Evolutionary conservation across 441 rosid species (phyloP).

Genomic region (Biscutella laevigata): DNA sequence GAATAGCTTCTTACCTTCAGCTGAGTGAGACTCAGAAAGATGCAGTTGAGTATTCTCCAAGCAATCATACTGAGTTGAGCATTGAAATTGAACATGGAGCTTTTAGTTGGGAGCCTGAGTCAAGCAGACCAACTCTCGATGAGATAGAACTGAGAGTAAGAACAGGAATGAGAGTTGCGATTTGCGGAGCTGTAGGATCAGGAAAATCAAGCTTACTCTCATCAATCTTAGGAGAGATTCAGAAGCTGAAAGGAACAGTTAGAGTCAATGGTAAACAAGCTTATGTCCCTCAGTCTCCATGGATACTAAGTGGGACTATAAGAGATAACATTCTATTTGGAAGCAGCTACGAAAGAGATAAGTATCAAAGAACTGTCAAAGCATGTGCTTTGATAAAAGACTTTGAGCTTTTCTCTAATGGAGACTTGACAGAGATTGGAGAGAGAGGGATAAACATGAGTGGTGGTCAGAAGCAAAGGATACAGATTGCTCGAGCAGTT

Average conservation of each 20-base stretch:
- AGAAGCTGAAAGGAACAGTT: conserved; percentile 63
- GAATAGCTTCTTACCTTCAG: conserved; percentile 74
- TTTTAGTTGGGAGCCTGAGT: conserved; percentile 69
- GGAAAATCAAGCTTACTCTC: too few species aligned
- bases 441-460: conserved; percentile 98
- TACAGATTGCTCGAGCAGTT: conserved; percentile 92
- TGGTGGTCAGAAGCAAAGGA: conserved; percentile 97
- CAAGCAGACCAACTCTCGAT: conserved; percentile 47
- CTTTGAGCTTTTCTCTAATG: conserved; percentile 68
- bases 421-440: conserved; percentile 90
- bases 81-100: conserved; percentile 59
- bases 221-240: conserved; percentile 84
- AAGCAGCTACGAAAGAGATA: conserved; percentile 40
- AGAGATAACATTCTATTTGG: conserved; percentile 88
- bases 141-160: conserved; percentile 58
- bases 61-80: conserved; percentile 35
- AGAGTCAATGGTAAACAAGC: conserved; percentile 79
- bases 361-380: conserved; percentile 55
- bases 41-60: conserved; percentile 44
- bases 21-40: conserved; percentile 64
- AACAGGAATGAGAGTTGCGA: conserved; percentile 88
- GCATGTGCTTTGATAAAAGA: conserved; percentile 84
- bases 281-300: conserved; percentile 88
- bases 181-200: conserved; percentile 94
- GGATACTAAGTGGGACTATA: conserved; percentile 87